Evolutionary conservation across 169 alveolate species (phyloP), one percentile per base, ranked within the genome.

Genomic region (Ichthyophthirius multifiliis): DNA sequence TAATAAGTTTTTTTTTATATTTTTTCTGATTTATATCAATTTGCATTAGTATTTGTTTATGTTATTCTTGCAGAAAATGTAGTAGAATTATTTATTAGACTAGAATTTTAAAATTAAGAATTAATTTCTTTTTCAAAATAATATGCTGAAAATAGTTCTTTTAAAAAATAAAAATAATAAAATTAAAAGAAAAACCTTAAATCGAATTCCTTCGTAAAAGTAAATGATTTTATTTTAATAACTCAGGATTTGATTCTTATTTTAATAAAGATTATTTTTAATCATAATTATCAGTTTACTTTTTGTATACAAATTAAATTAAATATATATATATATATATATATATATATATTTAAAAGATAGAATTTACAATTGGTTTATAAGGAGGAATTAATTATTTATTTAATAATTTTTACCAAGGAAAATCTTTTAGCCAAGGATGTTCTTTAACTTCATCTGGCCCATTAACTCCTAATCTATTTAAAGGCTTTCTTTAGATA

Each of bases 391-490:
- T 79, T 6, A 91, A 34, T 76, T 85, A 80, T 84, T 84, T 84
- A 20, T 85, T 83, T n/a, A 76, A 48, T n/a, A 92, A 67, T 43
- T 85, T 89, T 46, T 83, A 16, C 94, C 94, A 92, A 44, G 75
- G 75, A 77, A 86, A 85, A 67, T 88, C 75, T 62, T 80, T 83
- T 39, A 92, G 79, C 96, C 96, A 92, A 30, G 91, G 89, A 87
- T 92, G 96, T 5, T 83, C 71, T 46, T 87, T 87, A 10, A 89
- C 90, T 83, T 92, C 95, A 44, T 82, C 81, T 15, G 93, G 90
- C 4, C 96, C 96, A 64, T 84, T 86, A 34, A 55, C 65, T n/a
- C 96, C 96, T 43, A 89, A 73, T 74, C 96, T 85, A 75, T 83
- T 76, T 13, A 47, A 65, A 5, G 96, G 96, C 55, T 92, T 92